Evolutionary conservation across 1,284 basidiomycete genomes (phyloP).

Genomic region (Amylostereum areolatum): DNA sequence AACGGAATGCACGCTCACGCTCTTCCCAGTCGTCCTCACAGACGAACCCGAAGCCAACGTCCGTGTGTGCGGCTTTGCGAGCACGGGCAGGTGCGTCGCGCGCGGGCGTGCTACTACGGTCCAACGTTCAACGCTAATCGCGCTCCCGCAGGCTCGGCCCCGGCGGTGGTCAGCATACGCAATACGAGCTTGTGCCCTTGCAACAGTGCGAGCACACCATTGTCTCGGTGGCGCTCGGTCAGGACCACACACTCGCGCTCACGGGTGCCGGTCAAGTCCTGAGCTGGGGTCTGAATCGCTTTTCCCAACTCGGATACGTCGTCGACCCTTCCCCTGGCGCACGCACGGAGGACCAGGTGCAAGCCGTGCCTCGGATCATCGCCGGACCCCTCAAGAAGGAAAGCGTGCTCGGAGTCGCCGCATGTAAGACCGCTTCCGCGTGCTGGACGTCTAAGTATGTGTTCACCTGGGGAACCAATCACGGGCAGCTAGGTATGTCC

Average conservation of each 20-base stretch:
- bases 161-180: slow-evolving; percentile 60
- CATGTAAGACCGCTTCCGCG: slow-evolving; percentile 82
- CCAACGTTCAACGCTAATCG: not conserved
- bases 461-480: slow-evolving; percentile 95
- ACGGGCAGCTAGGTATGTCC: slow-evolving; percentile 79
- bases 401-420: slow-evolving; percentile 76
- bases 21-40: slow-evolving; percentile 57
- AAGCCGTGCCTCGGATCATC: slow-evolving; percentile 74
- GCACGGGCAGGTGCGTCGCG: slow-evolving; percentile 60
- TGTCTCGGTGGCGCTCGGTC: slow-evolving; percentile 74
- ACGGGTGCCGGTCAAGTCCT: slow-evolving; percentile 79
- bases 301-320: slow-evolving; percentile 84
- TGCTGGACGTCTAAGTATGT: slow-evolving; percentile 88
- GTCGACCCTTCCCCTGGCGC: slow-evolving; percentile 49
- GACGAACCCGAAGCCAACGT: slow-evolving; percentile 71
- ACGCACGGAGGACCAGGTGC: slow-evolving; percentile 51
- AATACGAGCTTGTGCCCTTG: slow-evolving; percentile 65
- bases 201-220: slow-evolving; percentile 52
- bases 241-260: slow-evolving; percentile 90
- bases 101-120: not conserved
- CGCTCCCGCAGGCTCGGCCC: slow-evolving; percentile 55
- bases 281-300: slow-evolving; percentile 89
- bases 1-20: not conserved
- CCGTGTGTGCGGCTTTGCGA: slow-evolving; percentile 82
- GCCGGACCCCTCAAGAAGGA: slow-evolving; percentile 79